These are phyloP conservation scores for Leptographium lundbergii DNA, from an alignment of 2,329 filamentous ascomycete species.

Conservation along the genomic window DNA sequence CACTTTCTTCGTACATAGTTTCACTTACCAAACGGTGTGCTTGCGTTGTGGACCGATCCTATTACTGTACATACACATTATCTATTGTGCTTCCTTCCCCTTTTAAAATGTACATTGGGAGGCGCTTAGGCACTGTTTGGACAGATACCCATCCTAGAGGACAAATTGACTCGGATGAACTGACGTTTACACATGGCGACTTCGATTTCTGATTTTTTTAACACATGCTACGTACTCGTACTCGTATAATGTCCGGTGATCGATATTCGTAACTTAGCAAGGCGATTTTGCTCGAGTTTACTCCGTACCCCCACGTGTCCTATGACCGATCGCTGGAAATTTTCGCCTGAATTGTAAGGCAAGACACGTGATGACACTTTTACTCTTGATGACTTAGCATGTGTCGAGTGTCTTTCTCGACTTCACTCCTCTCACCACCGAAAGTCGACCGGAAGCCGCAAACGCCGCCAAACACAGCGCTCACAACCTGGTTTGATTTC, in stretches of 20 bases:
- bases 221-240: not conserved
- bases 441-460: not conserved
- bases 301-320: not conserved
- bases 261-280: not conserved
- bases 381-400: conserved; percentile 1
- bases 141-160: not conserved
- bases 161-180: not conserved
- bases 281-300: too few species aligned
- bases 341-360: conserved; percentile 1
- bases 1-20: not conserved
- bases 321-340: not conserved
- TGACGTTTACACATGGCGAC: not conserved
- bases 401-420: not conserved
- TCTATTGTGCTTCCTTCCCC: not conserved
- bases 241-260: not conserved
- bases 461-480: not conserved
- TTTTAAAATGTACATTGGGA: not conserved
- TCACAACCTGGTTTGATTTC: not conserved
- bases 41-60: not conserved
- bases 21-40: not conserved
- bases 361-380: not conserved
- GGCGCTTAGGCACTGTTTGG: not conserved
- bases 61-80: not conserved
- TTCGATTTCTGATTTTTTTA: not conserved
- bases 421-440: not conserved